These are phyloP conservation scores for Fusarium humuli DNA, from an alignment of 2,329 filamentous ascomycete genomes.

Conservation along the genomic window DNA sequence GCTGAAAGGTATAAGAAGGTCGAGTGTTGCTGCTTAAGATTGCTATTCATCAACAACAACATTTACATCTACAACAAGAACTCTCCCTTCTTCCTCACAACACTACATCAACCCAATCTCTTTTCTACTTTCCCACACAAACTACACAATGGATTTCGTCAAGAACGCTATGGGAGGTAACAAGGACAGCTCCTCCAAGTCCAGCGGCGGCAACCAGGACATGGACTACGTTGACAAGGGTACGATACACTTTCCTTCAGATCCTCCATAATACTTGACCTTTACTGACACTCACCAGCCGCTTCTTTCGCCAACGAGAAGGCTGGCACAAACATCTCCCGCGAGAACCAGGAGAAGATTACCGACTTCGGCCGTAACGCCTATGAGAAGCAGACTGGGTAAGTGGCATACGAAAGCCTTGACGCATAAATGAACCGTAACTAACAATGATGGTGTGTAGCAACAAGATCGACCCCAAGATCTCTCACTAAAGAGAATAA, in stretches of 20 bases:
- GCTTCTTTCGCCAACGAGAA: constrained; percentile 50
- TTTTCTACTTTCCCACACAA: neutral
- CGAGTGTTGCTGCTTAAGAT: neutral
- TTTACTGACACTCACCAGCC: constrained; percentile 34
- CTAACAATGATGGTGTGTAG: constrained; percentile 25
- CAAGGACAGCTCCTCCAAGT: constrained; percentile 15
- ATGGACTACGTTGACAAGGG: constrained; percentile 56
- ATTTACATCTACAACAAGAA: neutral
- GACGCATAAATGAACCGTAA: neutral
- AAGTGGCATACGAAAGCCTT: constrained; percentile 22
- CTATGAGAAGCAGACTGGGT: constrained; percentile 56
- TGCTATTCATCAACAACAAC: neutral
- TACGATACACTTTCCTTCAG: constrained; percentile 23
- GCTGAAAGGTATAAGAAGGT: constrained; percentile 37
- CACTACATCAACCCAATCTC: neutral
- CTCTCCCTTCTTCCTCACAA: neutral
- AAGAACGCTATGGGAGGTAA: constrained; percentile 33
- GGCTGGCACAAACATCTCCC: constrained; percentile 51
- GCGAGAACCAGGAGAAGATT: constrained; percentile 54
- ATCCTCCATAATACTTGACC: neutral
- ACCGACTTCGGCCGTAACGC: constrained; percentile 51
- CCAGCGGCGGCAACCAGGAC: neutral
- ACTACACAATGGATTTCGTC: constrained; percentile 55
- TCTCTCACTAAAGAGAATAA: constrained; percentile 50
- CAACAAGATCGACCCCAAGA: constrained; percentile 47